Conservation (phyloP, 768 basidiomycete species). For the Clitopilus hobsonii region DNA sequence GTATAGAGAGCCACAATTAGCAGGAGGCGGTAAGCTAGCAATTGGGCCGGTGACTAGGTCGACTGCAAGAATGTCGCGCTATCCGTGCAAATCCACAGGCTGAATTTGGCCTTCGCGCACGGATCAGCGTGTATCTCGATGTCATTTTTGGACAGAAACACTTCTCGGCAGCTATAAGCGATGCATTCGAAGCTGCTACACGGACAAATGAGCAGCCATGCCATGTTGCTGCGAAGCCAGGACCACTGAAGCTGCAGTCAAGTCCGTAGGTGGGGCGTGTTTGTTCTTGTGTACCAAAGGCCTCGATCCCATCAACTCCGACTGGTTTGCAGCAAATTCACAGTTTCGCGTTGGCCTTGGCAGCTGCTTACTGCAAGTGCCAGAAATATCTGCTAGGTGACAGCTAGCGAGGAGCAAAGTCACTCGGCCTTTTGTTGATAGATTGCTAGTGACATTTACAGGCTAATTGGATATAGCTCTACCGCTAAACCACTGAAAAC, state of each 20-base stretch:
- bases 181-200: background rate
- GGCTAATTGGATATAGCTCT: background rate
- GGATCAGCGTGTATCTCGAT: background rate
- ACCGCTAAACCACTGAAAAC: no score
- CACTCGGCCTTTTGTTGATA: background rate
- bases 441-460: background rate
- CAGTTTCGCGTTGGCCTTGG: background rate
- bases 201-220: background rate
- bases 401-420: background rate
- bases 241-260: background rate
- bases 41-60: slow-evolving; percentile 1
- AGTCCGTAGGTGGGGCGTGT: background rate
- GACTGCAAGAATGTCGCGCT: background rate
- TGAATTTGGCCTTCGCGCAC: background rate
- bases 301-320: slow-evolving; percentile 1
- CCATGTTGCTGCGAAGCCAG: background rate
- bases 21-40: background rate
- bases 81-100: background rate
- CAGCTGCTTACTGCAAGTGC: background rate
- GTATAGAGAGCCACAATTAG: background rate
- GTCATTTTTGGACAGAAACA: background rate
- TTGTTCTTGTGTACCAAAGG: background rate
- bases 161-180: background rate
- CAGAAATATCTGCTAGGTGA: background rate
- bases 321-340: background rate